These are phyloP conservation scores for Chaetothyriales sp. DNA, from an alignment of 2,329 filamentous ascomycete species.

Conservation along the genomic window DNA sequence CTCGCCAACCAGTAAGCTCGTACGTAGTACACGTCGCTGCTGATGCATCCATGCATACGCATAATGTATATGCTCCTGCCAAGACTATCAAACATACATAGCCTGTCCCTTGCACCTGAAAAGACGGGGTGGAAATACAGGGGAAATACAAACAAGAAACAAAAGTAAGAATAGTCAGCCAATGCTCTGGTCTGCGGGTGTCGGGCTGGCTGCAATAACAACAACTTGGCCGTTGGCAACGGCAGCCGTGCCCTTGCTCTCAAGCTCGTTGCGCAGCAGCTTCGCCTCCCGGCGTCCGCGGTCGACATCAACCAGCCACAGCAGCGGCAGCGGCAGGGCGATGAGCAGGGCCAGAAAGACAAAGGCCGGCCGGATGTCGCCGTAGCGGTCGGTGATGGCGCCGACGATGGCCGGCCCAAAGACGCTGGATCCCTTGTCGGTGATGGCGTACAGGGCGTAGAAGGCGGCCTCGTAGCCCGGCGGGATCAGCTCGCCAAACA, in stretches of 20 bases:
- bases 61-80: no score
- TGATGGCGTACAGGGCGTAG: conserved; percentile 92
- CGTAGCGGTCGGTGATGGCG: conserved; percentile 71
- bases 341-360: conserved; percentile 83
- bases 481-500: conserved; percentile 88
- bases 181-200: not conserved
- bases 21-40: no score
- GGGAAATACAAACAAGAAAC: no score
- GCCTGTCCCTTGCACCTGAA: no score
- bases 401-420: conserved; percentile 93
- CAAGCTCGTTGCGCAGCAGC: conserved; percentile 44
- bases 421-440: conserved; percentile 86
- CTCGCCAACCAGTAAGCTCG: no score
- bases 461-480: conserved; percentile 91
- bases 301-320: conserved; percentile 75
- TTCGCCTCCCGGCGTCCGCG: conserved; percentile 57
- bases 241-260: conserved; percentile 16
- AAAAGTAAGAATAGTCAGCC: not conserved
- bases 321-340: conserved; percentile 66
- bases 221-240: not conserved
- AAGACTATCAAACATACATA: no score
- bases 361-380: conserved; percentile 74
- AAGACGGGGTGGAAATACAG: no score
- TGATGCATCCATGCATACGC: no score
- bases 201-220: not conserved